Percentiles rank a stretch among this genome's conserved stretches.
These are phyloP conservation scores for Dalbergia cochinchinensis DNA, from an alignment of 306 rosid species.

Conservation along the genomic window DNA sequence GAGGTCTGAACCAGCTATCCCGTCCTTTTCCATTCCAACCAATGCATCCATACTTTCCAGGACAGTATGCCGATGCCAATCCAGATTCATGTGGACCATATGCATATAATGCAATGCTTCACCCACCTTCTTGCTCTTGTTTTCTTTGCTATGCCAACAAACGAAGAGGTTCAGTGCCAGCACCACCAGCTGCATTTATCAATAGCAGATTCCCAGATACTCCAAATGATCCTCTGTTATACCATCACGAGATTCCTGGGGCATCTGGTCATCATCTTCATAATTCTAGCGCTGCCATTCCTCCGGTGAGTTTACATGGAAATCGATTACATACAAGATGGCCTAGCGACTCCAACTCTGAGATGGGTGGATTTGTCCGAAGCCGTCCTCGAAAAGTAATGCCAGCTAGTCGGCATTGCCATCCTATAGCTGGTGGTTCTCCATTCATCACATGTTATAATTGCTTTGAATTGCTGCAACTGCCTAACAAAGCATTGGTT, in stretches of 20 bases:
- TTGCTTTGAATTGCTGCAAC: conserved; percentile 88
- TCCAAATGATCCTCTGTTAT: conserved; percentile 63
- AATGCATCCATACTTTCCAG: conserved; percentile 77
- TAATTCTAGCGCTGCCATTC: conserved; percentile 58
- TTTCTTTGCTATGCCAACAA: conserved; percentile 70
- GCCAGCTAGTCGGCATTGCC: conserved; percentile 58
- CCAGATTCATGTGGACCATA: conserved; percentile 64
- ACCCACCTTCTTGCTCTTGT: conserved; percentile 87
- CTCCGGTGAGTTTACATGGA: conserved; percentile 56
- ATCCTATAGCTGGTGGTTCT: conserved; percentile 88
- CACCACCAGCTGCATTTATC: conserved; percentile 59
- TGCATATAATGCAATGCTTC: conserved; percentile 62
- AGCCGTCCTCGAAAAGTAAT: conserved; percentile 63
- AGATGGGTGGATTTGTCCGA: conserved; percentile 53
- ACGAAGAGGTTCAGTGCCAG: conserved; percentile 59
- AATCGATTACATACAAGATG: conserved; percentile 64
- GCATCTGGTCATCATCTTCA: conserved; percentile 62
- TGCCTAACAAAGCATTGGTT: conserved; percentile 70
- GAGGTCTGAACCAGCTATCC: conserved; percentile 61
- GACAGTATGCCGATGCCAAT: conserved; percentile 58
- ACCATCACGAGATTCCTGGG: conserved; percentile 64
- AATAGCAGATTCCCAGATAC: conserved; percentile 65
- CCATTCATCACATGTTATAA: conserved; percentile 85
- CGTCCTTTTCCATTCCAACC: conserved; percentile 63
- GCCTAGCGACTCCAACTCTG: conserved; percentile 68